Evolutionary conservation across 2,329 filamentous ascomycete genomes (phyloP), one percentile per base, ranked within the genome.

Genomic region (Erysiphe pulchra): DNA sequence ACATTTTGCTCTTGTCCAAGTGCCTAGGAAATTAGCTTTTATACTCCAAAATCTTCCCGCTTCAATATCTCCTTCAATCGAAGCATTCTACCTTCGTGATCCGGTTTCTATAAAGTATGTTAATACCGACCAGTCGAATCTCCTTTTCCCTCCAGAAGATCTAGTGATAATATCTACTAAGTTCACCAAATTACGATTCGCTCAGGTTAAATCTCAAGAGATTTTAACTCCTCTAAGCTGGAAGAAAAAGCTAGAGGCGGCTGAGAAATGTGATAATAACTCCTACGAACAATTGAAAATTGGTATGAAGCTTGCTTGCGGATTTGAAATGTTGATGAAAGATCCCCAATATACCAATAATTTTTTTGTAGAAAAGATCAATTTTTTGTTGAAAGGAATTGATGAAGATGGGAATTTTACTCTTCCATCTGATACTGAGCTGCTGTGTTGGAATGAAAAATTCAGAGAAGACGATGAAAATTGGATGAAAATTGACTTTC

Each of bases 21-120:
- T 98, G 31, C 90, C 90, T 0, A 74, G 90, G 48, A 85, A 78
- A 52, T 63, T 93, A 28, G 87, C 85, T 7, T 77, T 77, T 52
- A 67, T 95, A 34, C 63, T 98, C 2, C 80, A 87, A 53, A 63
- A 71, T 39, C 73, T 77, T 18, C 82, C 86, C 0, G 71, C 76
- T 14, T 76, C 80, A 48, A 75, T 95, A 47, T 78, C 85, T 2
- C 75, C 85, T 0, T 85, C 84, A 1, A 73, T 87, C 2, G 92
- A 98, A 60, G 76, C 80, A 0, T 95, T 98, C 60, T 95, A 95
- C 59, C 69, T 93, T 13, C 76, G 90, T 49, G 86, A 95, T 55
- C 78, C 84, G 0, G 68, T 84, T 47, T 69, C 78, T 0, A 61
- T 94, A 39, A 78, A 77, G 46, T 72, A 76, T 1, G 64, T 93